Evolutionary conservation across 768 basidiomycete species (phyloP), one percentile per base, ranked within the genome.

Genomic region (Kwoniella sp.): DNA sequence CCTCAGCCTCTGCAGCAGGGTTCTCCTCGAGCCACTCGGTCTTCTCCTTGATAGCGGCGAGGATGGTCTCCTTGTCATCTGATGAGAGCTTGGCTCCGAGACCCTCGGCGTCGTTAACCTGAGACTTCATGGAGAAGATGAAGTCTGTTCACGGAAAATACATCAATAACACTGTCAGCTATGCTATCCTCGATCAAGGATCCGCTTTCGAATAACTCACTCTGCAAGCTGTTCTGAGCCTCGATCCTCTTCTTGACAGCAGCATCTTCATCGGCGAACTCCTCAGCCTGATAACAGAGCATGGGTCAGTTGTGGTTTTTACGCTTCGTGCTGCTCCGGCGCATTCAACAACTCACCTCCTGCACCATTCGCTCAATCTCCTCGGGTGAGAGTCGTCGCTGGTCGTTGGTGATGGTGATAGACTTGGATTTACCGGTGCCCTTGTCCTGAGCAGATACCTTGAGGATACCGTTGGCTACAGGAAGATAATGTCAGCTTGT

Each of bases 321-420:
- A 6, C 54, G 5, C 2, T 1, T n/a, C n/a, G n/a, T 24, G 19
- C 33, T n/a, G 19, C 26, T 21, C 36, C 29, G 7, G 7, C 17
- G 33, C 19, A 44, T 33, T 36, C 54, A 55, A 29, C 40, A 44
- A 44, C 40, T 44, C 17, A 44, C 40, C 56, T 96, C 94, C 65
- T 81, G 79, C 48, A 97, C 91, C 94, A 98, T 98, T 79, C 92
- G 90, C 81, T 98, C 94, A 67, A 97, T 97, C 79, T 97, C 94
- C 81, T 97, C 94, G 83, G 95, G 91, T 68, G 90, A 92, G 71
- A 98, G 83, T 81, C 94, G 92, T 48, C 93, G 92, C 84, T 97
- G 94, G 84, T 96, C 93, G 81, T 79, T 79, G 77, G 77, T 79
- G 63, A 79, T 79, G 59, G 76, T 77, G 68, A 79, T 78, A n/a